A percentile compares a stretch with the other conserved stretches of the same genome.
phyloP scores from a whole-genome alignment of 139 green algal species.

The Protoeuglena noctilucae region DNA sequence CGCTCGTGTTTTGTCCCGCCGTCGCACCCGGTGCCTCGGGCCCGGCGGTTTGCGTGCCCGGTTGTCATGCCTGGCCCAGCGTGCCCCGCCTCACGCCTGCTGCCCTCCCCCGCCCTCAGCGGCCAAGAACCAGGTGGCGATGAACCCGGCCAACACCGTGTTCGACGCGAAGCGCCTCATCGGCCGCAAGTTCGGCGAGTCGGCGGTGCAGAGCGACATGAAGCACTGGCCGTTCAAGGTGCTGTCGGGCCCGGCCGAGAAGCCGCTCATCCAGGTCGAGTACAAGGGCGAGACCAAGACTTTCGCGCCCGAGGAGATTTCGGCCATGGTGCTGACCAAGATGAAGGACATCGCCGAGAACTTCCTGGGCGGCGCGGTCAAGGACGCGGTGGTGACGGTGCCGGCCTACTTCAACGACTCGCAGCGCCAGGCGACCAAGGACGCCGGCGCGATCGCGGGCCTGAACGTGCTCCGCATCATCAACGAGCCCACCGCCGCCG shows the following conservation, averaged over 20 bases:
- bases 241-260: slow-evolving; percentile 46
- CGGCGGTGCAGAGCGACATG: slow-evolving; percentile 74
- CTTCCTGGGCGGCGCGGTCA: slow-evolving; percentile 53
- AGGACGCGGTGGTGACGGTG: slow-evolving; percentile 49
- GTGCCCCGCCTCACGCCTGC: not conserved
- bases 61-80: not conserved
- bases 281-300: slow-evolving; percentile 89
- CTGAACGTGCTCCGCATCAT: slow-evolving; percentile 92
- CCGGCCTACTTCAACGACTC: slow-evolving; percentile 98
- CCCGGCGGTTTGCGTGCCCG: no score
- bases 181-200: slow-evolving; percentile 62
- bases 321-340: slow-evolving; percentile 90
- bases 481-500: slow-evolving; percentile 90
- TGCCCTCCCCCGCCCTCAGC: not conserved
- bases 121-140: slow-evolving; percentile 21
- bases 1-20: no score
- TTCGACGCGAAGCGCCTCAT: slow-evolving; percentile 98
- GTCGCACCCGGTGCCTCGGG: no score
- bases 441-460: slow-evolving; percentile 84
- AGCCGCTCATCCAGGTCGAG: slow-evolving; percentile 75
- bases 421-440: slow-evolving; percentile 94
- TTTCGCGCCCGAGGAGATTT: slow-evolving; percentile 90
- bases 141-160: slow-evolving; percentile 92
- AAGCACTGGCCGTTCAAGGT: slow-evolving; percentile 81
- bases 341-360: slow-evolving; percentile 89